Percentiles rank a stretch among this genome's conserved stretches.
Evolutionary conservation across 352 stramenopile species (phyloP).

Genomic region (Aphanomyces euteiches): DNA sequence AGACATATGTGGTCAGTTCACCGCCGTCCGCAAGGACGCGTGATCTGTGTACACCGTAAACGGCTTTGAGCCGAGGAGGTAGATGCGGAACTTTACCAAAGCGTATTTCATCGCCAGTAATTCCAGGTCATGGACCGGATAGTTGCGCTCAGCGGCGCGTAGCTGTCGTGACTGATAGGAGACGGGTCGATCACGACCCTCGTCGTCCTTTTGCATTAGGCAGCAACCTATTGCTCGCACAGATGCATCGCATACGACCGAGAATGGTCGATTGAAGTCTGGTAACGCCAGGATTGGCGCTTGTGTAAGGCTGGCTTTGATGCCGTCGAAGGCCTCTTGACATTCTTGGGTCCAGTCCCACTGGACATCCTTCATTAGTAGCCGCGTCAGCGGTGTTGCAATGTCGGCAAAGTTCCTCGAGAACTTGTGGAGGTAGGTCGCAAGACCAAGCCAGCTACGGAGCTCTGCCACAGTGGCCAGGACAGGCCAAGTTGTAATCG

Average conservation of each 20-base stretch:
- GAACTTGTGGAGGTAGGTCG: conserved; percentile 31
- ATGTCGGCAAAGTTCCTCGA: conserved; percentile 28
- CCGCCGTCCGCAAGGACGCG: conserved; percentile 32
- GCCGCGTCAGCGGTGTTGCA: conserved; percentile 17
- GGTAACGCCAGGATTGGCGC: conserved; percentile 2
- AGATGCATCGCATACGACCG: conserved; percentile 34
- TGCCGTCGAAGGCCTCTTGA: conserved; percentile 6
- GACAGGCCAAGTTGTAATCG: conserved; percentile 30
- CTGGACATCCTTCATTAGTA: conserved; percentile 5
- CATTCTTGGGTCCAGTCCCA: conserved; percentile 12
- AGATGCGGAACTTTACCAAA: conserved; percentile 36
- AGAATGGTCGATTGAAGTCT: conserved; percentile 16
- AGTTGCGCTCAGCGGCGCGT: conserved; percentile 33
- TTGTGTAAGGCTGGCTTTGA: conserved; percentile 9
- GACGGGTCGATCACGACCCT: conserved; percentile 30
- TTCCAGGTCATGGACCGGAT: conserved; percentile 35
- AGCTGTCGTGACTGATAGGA: conserved; percentile 36
- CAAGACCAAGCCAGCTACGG: conserved; percentile 9
- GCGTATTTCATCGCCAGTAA: conserved; percentile 35
- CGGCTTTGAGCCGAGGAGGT: conserved; percentile 31
- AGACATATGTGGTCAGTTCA: conserved; percentile 23
- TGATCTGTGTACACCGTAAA: conserved; percentile 38
- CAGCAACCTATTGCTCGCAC: conserved; percentile 33
- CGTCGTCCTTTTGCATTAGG: not conserved
- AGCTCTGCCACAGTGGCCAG: conserved; percentile 31